Conservation (phyloP, 176 grass and related monocot genomes). For the Oryza nivara region DNA sequence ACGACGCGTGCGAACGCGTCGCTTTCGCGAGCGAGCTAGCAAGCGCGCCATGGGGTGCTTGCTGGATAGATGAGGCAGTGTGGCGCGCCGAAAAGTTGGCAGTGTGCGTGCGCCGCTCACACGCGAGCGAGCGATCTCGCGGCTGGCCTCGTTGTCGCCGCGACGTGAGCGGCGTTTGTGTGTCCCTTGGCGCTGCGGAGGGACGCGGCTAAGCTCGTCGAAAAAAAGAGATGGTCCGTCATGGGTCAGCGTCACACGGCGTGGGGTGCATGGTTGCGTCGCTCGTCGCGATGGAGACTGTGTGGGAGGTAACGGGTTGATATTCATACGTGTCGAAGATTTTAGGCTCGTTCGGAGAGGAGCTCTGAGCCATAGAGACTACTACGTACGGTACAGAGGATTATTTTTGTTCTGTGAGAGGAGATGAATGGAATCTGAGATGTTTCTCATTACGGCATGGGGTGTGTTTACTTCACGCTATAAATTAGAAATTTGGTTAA, state of each 20-base stretch:
- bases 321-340: background rate
- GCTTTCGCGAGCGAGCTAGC: too few relatives aligned
- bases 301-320: background rate
- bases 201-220: background rate
- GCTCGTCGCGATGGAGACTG: background rate
- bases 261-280: background rate
- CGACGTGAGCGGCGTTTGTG: too few relatives aligned
- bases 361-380: background rate
- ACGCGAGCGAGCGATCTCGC: too few relatives aligned
- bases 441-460: too few relatives aligned
- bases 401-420: too few relatives aligned
- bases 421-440: background rate
- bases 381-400: too few relatives aligned
- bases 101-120: too few relatives aligned
- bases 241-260: background rate
- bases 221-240: background rate
- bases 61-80: background rate
- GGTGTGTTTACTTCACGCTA: too few relatives aligned
- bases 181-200: slow-evolving; percentile 28
- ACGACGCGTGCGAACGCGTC: too few relatives aligned
- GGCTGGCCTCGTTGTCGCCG: too few relatives aligned
- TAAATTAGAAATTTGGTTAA: too few relatives aligned
- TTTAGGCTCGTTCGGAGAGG: background rate
- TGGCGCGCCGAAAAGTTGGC: too few relatives aligned
- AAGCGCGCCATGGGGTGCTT: background rate